Percentiles rank a stretch among this genome's conserved stretches.
Evolutionary conservation across 495 filamentous ascomycete genomes (phyloP).

Genomic region (Cetradonia linearis): DNA sequence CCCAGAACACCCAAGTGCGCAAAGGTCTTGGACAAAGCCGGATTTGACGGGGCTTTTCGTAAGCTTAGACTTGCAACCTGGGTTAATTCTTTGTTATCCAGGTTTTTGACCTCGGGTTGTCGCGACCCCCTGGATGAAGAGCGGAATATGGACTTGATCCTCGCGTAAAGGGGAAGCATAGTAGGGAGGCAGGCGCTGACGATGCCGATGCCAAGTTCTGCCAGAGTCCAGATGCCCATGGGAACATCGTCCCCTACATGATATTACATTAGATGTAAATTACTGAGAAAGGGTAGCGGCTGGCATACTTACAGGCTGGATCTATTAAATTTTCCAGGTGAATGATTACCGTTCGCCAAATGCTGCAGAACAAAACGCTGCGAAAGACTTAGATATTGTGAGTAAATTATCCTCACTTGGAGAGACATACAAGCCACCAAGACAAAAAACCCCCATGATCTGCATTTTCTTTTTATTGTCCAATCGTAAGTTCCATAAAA

Average conservation of each 20-base stretch:
- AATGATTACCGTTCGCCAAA: not conserved
- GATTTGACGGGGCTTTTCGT: not conserved
- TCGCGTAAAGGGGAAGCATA: constrained; percentile 31
- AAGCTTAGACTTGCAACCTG: not conserved
- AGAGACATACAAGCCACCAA: constrained; percentile 20
- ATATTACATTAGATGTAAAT: not conserved
- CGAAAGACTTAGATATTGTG: not conserved
- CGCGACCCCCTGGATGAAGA: not conserved
- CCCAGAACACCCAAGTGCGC: not conserved
- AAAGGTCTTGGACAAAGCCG: not conserved
- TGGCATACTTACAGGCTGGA: not conserved
- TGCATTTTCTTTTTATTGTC: constrained; percentile 26
- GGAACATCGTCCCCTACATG: constrained; percentile 12
- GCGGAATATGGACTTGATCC: not conserved
- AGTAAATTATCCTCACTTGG: not conserved
- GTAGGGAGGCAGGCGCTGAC: constrained; percentile 36
- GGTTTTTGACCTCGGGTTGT: not conserved
- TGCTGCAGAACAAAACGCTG: not conserved
- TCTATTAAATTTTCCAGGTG: not conserved
- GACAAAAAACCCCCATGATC: constrained; percentile 14
- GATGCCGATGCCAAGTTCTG: constrained; percentile 34
- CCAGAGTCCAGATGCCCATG: constrained; percentile 13
- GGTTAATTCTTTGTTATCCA: not conserved
- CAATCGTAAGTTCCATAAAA: constrained; percentile 26
- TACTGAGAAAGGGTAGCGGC: not conserved